A percentile compares a stretch with the other conserved stretches of the same genome.
Evolutionary conservation across 768 basidiomycete genomes (phyloP).

Genomic region (Tulasnella sp.): DNA sequence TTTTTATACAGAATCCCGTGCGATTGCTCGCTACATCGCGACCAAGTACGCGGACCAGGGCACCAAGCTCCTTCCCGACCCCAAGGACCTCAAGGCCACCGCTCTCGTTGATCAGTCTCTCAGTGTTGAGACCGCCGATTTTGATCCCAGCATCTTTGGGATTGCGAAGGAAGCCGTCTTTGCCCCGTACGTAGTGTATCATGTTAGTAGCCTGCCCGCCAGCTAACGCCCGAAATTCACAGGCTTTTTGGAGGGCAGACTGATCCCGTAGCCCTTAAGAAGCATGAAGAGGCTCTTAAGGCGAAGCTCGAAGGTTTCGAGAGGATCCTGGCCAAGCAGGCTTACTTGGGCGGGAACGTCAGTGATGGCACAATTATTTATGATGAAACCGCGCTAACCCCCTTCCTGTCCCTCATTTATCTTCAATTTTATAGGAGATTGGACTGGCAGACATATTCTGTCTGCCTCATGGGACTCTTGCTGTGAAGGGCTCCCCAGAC

Average conservation of each 20-base stretch:
- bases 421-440: neutral
- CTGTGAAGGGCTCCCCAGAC: neutral
- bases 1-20: slow-evolving; percentile 38
- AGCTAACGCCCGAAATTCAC: neutral
- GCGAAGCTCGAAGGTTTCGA: slow-evolving; percentile 44
- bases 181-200: slow-evolving; percentile 16
- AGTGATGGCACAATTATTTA: slow-evolving; percentile 11
- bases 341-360: slow-evolving; percentile 38
- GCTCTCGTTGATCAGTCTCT: slow-evolving; percentile 42
- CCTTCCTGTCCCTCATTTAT: no score
- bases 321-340: slow-evolving; percentile 42
- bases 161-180: slow-evolving; percentile 19
- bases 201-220: neutral
- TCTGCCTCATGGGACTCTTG: neutral
- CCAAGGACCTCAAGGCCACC: slow-evolving; percentile 27
- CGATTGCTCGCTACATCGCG: slow-evolving; percentile 49
- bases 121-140: slow-evolving; percentile 43
- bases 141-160: slow-evolving; percentile 22
- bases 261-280: slow-evolving; percentile 4
- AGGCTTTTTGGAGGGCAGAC: neutral
- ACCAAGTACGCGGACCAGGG: slow-evolving; percentile 44
- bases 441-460: slow-evolving; percentile 6
- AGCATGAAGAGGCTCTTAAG: slow-evolving; percentile 25
- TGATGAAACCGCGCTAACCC: neutral
- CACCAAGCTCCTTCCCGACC: slow-evolving; percentile 38